phyloP scores from a whole-genome alignment of 305 asterid species.

The Solanum chacoense region DNA sequence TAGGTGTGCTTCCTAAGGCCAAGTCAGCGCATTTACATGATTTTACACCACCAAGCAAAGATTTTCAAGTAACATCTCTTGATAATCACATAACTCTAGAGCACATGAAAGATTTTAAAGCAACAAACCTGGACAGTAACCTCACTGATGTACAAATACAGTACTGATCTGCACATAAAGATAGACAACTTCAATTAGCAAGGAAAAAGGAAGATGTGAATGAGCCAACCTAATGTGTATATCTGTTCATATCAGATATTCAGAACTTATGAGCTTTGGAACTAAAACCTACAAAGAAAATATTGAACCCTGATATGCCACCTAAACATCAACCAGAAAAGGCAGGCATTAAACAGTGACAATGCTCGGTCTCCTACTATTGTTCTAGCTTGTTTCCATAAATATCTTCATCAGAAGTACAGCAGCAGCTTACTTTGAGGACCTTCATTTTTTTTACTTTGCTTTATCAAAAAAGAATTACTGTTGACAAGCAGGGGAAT shows the following conservation, averaged over 20 bases:
- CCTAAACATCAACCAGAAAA: not conserved
- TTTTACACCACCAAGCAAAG: not conserved
- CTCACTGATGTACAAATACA: conserved; percentile 63
- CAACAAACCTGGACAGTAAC: conserved; percentile 65
- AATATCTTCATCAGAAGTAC: not conserved
- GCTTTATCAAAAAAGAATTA: too few relatives aligned
- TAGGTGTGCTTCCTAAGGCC: not conserved
- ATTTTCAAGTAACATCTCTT: not conserved
- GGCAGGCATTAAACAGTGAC: not conserved
- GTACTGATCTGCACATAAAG: conserved; percentile 54
- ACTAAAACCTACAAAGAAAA: not conserved
- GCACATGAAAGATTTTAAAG: not conserved
- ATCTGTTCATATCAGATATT: not conserved
- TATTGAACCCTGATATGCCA: not conserved
- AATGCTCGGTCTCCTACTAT: not conserved
- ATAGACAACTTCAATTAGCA: not conserved
- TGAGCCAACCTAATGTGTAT: not conserved
- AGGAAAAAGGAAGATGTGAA: not conserved
- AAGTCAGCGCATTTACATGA: not conserved
- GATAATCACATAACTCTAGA: not conserved
- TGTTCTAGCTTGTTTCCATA: not conserved
- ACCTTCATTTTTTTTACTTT: not conserved
- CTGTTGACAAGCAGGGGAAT: not conserved
- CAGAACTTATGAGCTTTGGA: not conserved
- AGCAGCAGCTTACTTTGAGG: not conserved